Evolutionary conservation across 495 filamentous ascomycete species (phyloP).

Genomic region (Penicillium arizonense): DNA sequence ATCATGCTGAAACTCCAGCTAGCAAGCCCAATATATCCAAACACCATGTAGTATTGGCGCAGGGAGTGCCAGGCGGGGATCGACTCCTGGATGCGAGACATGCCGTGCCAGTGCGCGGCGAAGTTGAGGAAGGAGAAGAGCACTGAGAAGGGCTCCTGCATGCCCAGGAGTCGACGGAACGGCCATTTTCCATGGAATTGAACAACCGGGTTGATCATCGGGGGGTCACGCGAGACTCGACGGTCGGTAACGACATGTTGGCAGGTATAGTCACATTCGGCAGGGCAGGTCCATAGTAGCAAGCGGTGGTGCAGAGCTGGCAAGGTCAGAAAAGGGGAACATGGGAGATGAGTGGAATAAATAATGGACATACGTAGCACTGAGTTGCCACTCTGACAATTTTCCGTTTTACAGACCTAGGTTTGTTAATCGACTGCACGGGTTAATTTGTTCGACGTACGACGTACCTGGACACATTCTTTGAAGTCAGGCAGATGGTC

Average conservation of each 20-base stretch:
- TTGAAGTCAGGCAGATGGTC: slow-evolving; percentile 87
- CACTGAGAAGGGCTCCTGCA: slow-evolving; percentile 93
- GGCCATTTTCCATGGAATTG: slow-evolving; percentile 99
- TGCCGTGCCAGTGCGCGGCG: slow-evolving; percentile 79
- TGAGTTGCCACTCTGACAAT: slow-evolving; percentile 61
- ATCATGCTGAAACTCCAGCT: slow-evolving; percentile 87
- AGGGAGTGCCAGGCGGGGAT: slow-evolving; percentile 74
- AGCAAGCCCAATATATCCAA: slow-evolving; percentile 77
- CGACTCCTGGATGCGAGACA: slow-evolving; percentile 62
- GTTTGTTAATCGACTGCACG: slow-evolving; percentile 14
- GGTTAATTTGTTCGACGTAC: neutral
- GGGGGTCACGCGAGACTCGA: slow-evolving; percentile 63
- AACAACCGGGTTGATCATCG: slow-evolving; percentile 63
- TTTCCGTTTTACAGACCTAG: slow-evolving; percentile 78
- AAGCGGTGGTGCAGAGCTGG: slow-evolving; percentile 50
- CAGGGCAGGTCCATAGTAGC: slow-evolving; percentile 65
- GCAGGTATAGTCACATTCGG: slow-evolving; percentile 97
- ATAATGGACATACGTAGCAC: slow-evolving; percentile 41
- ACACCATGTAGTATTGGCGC: slow-evolving; percentile 72
- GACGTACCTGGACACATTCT: slow-evolving; percentile 77
- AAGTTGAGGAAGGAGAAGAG: slow-evolving; percentile 91
- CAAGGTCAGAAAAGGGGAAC: slow-evolving; percentile 12
- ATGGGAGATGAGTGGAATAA: neutral
- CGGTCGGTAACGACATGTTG: slow-evolving; percentile 86
- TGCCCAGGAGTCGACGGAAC: slow-evolving; percentile 81